Evolutionary conservation across 2,329 filamentous ascomycete species (phyloP).

Genomic region (Stemphylium lycopersici): DNA sequence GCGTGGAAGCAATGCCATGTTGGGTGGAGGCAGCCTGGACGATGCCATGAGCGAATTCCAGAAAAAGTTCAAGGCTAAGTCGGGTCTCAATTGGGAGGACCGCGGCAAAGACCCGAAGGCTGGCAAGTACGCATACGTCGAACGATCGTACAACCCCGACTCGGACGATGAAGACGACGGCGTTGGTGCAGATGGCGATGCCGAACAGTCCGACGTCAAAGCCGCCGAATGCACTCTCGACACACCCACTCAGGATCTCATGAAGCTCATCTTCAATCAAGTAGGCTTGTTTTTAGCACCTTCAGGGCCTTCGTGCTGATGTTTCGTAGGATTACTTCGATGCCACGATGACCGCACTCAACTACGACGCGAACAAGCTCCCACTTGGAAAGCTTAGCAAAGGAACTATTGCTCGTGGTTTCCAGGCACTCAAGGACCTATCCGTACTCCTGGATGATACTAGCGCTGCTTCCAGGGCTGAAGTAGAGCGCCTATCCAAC

Average conservation of each 20-base stretch:
- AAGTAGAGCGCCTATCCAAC: conserved; percentile 72
- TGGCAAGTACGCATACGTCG: conserved; percentile 78
- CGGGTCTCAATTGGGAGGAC: conserved; percentile 59
- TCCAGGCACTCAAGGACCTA: conserved; percentile 77
- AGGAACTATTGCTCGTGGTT: conserved; percentile 74
- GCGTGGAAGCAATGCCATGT: conserved; percentile 52
- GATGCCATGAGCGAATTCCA: conserved; percentile 55
- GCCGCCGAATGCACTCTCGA: conserved; percentile 60
- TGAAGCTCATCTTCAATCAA: conserved; percentile 84
- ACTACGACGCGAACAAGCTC: conserved; percentile 77
- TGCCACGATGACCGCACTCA: conserved; percentile 68
- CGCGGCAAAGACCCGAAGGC: conserved; percentile 62
- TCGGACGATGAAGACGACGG: conserved; percentile 54
- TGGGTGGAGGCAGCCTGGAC: conserved; percentile 49
- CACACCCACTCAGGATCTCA: conserved; percentile 67
- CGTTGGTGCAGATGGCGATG: conserved; percentile 7
- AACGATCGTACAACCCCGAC: conserved; percentile 76
- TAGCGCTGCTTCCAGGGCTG: conserved; percentile 53
- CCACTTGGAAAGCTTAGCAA: conserved; percentile 86
- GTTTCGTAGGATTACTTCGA: conserved; percentile 63
- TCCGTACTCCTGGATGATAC: conserved; percentile 68
- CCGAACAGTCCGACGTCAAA: conserved; percentile 37
- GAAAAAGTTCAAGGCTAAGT: conserved; percentile 65
- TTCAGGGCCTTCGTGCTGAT: background rate
- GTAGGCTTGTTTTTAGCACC: background rate